Conservation (phyloP, 768 basidiomycete genomes). For the Mycena vitilis region DNA sequence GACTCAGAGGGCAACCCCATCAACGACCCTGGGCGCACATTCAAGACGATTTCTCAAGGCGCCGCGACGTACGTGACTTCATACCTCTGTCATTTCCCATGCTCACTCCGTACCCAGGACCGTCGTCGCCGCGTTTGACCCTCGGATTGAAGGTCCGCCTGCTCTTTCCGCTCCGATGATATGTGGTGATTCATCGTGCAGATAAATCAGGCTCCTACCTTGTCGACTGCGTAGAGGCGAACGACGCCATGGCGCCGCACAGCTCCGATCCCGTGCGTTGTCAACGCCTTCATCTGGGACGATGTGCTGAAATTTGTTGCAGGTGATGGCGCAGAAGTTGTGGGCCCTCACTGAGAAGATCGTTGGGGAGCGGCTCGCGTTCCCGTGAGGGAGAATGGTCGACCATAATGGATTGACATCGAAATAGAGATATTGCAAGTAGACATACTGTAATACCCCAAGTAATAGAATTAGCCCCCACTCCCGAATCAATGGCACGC, state of each 20-base stretch:
- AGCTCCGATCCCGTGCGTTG: not conserved
- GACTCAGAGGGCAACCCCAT: not conserved
- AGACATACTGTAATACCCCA: too few species aligned
- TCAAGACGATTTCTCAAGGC: constrained; percentile 18
- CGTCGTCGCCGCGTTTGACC: constrained; percentile 23
- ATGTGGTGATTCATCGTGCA: not conserved
- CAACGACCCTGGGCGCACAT: not conserved
- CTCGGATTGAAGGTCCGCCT: constrained; percentile 10
- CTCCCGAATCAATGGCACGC: too few species aligned
- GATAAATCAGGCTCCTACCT: constrained; percentile 21
- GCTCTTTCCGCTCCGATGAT: not conserved
- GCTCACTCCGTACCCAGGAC: constrained; percentile 1
- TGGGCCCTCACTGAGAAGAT: constrained; percentile 14
- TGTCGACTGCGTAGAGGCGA: not conserved
- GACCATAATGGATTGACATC: too few species aligned
- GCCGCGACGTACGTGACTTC: constrained; percentile 21
- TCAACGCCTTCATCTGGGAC: not conserved
- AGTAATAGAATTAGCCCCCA: too few species aligned
- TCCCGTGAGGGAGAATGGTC: not conserved
- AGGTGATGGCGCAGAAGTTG: constrained; percentile 10
- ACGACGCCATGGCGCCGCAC: not conserved
- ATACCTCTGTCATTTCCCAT: not conserved
- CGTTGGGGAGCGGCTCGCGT: constrained; percentile 2
- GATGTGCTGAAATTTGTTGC: not conserved
- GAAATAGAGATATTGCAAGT: too few species aligned